Conservation (phyloP, 495 filamentous ascomycete species). For the Hyphodiscus hymeniophilus region DNA sequence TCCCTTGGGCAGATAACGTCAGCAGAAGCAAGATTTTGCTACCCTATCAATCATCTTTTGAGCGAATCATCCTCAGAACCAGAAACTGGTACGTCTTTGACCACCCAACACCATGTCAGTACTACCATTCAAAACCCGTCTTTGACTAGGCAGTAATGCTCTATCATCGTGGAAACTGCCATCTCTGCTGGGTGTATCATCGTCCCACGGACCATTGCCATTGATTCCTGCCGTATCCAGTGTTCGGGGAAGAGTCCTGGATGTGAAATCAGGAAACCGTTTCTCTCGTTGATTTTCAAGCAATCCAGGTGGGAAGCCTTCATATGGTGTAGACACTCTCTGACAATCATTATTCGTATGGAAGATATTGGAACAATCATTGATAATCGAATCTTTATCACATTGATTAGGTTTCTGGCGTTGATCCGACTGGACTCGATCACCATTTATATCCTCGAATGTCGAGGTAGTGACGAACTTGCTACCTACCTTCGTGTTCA, state of each 20-base stretch:
- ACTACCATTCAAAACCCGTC: neutral
- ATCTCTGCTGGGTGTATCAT: constrained; percentile 4
- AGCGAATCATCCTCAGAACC: neutral
- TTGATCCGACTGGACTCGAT: neutral
- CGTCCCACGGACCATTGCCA: neutral
- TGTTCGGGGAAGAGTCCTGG: constrained; percentile 8
- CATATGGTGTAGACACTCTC: neutral
- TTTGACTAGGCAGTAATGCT: constrained; percentile 17
- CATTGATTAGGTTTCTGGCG: no score
- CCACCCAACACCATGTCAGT: neutral
- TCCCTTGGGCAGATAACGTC: no score
- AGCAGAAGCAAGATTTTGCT: no score
- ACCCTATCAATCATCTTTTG: no score
- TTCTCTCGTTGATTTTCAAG: constrained; percentile 9
- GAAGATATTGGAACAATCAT: no score
- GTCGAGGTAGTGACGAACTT: neutral
- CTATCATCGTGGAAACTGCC: constrained; percentile 17
- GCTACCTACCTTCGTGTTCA: neutral
- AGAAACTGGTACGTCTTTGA: constrained; percentile 13
- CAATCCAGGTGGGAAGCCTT: constrained; percentile 14
- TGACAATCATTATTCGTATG: neutral
- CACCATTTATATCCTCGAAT: neutral
- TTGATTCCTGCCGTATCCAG: neutral
- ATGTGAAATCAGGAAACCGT: neutral
- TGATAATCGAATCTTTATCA: no score